phyloP scores from a whole-genome alignment of 2,329 filamentous ascomycete genomes.

The Erysiphe pulchra region DNA sequence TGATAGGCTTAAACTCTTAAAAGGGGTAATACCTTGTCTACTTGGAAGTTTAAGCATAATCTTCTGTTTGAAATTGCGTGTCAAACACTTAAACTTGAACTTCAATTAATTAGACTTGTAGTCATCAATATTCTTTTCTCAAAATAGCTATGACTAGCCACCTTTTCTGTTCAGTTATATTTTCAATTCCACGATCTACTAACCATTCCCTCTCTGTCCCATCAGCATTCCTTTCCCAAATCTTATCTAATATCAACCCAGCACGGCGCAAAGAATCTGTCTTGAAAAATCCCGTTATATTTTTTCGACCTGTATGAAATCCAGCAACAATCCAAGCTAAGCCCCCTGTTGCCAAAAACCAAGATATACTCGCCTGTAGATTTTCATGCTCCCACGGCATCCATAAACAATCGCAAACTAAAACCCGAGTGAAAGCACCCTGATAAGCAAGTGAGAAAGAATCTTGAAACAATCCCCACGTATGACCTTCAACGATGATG shows the following conservation, averaged over 20 bases:
- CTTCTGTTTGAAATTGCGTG: too few species aligned
- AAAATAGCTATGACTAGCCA: conserved; percentile 40
- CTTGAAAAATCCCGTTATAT: conserved; percentile 40
- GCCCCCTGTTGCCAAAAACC: conserved; percentile 26
- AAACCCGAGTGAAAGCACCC: conserved; percentile 29
- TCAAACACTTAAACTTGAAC: too few species aligned
- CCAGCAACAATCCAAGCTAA: conserved; percentile 40
- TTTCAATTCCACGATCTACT: conserved; percentile 32
- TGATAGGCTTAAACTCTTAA: too few species aligned
- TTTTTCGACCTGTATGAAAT: conserved; percentile 44
- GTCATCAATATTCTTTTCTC: conserved; percentile 9
- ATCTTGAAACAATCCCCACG: conserved; percentile 29
- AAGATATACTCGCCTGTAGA: conserved; percentile 32
- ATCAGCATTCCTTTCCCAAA: conserved; percentile 44
- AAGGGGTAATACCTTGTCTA: too few species aligned
- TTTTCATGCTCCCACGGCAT: conserved; percentile 49
- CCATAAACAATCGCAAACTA: conserved; percentile 54
- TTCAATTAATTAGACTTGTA: too few species aligned
- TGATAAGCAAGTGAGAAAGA: conserved; percentile 10
- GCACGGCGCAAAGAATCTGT: conserved; percentile 18
- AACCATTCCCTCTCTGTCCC: conserved; percentile 35
- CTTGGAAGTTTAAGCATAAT: too few species aligned
- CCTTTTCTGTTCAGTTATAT: conserved; percentile 35
- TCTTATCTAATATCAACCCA: conserved; percentile 33
- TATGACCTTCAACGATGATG: conserved; percentile 29